phyloP scores from a whole-genome alignment of 805 yeast genomes.

The Starmerella vitae region DNA sequence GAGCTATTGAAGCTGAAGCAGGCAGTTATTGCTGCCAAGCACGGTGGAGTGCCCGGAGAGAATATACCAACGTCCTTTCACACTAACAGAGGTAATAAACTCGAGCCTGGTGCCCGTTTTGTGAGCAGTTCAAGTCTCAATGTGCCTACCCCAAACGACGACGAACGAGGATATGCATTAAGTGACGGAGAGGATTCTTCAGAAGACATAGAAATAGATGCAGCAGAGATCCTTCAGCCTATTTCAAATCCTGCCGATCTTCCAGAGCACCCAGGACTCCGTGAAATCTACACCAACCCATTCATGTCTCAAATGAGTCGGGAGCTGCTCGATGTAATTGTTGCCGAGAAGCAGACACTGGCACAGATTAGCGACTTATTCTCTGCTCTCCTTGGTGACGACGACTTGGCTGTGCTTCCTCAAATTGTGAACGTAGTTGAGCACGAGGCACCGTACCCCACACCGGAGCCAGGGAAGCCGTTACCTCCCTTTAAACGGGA shows the following conservation, averaged over 20 bases:
- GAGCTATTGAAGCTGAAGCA: too few relatives aligned
- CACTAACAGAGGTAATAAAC: conserved; percentile 46
- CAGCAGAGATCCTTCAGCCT: conserved; percentile 41
- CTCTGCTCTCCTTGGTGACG: conserved; percentile 77
- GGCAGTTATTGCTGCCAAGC: not conserved
- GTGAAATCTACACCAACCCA: conserved; percentile 46
- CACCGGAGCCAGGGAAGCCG: conserved; percentile 11
- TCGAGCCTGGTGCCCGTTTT: conserved; percentile 36
- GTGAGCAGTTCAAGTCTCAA: conserved; percentile 36
- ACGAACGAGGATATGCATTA: too few relatives aligned
- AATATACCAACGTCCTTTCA: not conserved
- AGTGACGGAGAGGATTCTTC: conserved; percentile 40
- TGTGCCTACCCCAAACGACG: conserved; percentile 25
- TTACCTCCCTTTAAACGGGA: conserved; percentile 7
- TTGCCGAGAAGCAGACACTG: conserved; percentile 68
- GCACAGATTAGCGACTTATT: conserved; percentile 56
- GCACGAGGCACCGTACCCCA: conserved; percentile 5
- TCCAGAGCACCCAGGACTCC: conserved; percentile 53
- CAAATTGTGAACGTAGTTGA: conserved; percentile 10
- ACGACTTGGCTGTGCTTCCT: conserved; percentile 34
- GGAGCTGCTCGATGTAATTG: conserved; percentile 65
- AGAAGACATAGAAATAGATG: conserved; percentile 32
- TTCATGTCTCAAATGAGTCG: conserved; percentile 49
- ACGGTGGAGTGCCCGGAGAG: not conserved
- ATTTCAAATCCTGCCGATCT: conserved; percentile 70